Conservation (phyloP, 23 red algal species). For the Gracilaria gracilis region DNA sequence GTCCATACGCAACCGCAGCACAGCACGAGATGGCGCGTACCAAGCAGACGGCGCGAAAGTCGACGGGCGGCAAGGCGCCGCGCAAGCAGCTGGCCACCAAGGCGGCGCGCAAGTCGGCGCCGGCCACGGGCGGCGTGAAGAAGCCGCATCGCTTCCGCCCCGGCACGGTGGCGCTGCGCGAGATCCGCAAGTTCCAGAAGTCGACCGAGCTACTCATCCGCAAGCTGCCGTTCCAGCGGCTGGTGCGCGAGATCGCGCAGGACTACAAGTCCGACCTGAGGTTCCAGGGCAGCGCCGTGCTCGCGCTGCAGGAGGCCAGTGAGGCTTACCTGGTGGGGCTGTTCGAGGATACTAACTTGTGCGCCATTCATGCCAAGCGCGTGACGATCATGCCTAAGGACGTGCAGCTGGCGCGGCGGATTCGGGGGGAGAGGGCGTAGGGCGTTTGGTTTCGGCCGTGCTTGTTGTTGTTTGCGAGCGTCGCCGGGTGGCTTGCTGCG, state of each 20-base stretch:
- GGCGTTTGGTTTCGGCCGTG: too few species aligned
- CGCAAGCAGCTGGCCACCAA: constrained; percentile 95
- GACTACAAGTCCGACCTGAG: constrained; percentile 96
- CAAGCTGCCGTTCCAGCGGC: constrained; percentile 94
- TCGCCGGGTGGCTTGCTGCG: too few species aligned
- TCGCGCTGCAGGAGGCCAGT: constrained; percentile 94
- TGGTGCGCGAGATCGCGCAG: constrained; percentile 93
- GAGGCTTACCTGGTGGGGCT: constrained; percentile 91
- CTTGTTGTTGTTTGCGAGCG: too few species aligned
- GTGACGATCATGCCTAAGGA: constrained; percentile 99
- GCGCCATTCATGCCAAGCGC: constrained; percentile 94
- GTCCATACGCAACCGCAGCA: too few species aligned
- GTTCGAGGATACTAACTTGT: constrained; percentile 95
- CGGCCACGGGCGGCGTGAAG: constrained; percentile 87
- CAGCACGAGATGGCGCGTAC: constrained; percentile 79
- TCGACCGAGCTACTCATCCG: constrained; percentile 94
- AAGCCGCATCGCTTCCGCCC: constrained; percentile 96
- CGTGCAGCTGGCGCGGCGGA: constrained; percentile 89
- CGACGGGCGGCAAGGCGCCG: constrained; percentile 92
- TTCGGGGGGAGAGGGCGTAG: constrained; percentile 90
- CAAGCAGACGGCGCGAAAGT: constrained; percentile 91
- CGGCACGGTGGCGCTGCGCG: constrained; percentile 93
- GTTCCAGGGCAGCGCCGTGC: constrained; percentile 85
- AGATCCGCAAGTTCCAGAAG: constrained; percentile 95
- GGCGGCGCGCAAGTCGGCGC: constrained; percentile 93